Percentiles rank a stretch among this genome's conserved stretches.
phyloP scores from a whole-genome alignment of 805 yeast species.

The Torulaspora quercuum region DNA sequence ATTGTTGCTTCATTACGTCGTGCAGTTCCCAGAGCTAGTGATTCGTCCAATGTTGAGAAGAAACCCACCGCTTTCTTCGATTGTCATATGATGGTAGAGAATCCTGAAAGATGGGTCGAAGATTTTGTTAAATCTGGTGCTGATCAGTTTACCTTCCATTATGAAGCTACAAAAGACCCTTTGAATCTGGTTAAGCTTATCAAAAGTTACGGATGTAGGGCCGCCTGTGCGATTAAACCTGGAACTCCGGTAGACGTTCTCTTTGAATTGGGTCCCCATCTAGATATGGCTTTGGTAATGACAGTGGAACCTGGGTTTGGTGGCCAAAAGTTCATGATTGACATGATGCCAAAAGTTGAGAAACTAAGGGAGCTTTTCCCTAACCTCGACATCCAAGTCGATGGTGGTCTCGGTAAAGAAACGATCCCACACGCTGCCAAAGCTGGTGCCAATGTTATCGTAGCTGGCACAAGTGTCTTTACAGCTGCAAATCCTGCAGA shows the following conservation, averaged over 20 bases:
- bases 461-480: constrained; percentile 94
- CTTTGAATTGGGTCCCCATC: constrained; percentile 64
- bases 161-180: constrained; percentile 85
- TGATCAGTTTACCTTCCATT: constrained; percentile 93
- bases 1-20: constrained; percentile 74
- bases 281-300: constrained; percentile 96
- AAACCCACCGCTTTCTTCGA: constrained; percentile 64
- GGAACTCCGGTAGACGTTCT: constrained; percentile 83
- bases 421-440: constrained; percentile 86
- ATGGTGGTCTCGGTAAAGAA: constrained; percentile 88
- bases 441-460: constrained; percentile 97
- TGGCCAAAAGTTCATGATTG: constrained; percentile 92
- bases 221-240: constrained; percentile 93
- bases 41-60: constrained; percentile 33
- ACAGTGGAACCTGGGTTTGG: constrained; percentile 99
- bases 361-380: constrained; percentile 71
- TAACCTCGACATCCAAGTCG: constrained; percentile 84
- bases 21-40: constrained; percentile 62
- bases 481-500: constrained; percentile 75
- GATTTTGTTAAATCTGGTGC: constrained; percentile 93
- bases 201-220: constrained; percentile 78
- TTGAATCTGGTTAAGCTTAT: constrained; percentile 68
- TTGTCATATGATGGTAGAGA: constrained; percentile 97
- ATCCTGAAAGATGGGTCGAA: constrained; percentile 90
- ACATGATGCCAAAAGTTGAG: constrained; percentile 95